Base-by-base conservation (phyloP, 2,329 filamentous ascomycete species). In the Ophiostoma montium region DNA sequence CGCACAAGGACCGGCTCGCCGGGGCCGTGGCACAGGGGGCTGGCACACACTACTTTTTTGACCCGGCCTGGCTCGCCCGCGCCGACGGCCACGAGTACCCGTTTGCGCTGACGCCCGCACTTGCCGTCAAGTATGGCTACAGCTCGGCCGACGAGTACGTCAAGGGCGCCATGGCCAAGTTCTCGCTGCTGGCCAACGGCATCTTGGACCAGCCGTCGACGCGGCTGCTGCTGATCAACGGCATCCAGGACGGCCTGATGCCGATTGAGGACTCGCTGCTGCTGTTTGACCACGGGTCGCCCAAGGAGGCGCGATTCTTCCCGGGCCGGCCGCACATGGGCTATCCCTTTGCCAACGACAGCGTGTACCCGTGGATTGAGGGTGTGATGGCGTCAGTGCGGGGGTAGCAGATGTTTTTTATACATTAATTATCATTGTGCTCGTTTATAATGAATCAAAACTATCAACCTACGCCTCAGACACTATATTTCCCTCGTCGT, bases 21-120 rank as follows among this genome's bases (percentile, higher is more conserved):
- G 81, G 80, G 0, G 63, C 63, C 19, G 68, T 84, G 18, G 80
- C 77, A 13, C 78, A 83, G 62, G 79, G 79, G 0, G 78, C 78
- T 0, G 78, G 78, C 1, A 70, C 69, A 12, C 79, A 84, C 61
- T 69, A 77, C 57, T 81, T 81, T 59, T 76, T 80, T 58, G 70
- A 69, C 8, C 59, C 62, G 2, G 72, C 71, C 32, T 83, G 80
- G 80, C 61, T 84, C 35, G 69, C 72, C 47, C 71, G 67, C 55
- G 77, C 75, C 0, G 77, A 83, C 54, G 72, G 76, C 18, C 78
- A 83, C 55, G 80, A 84, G 63, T 84, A 82, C 59, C 78, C 78
- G 2, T 82, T 81, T 56, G 56, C 63, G 66, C 61, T 79, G 49
- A 69, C 68, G 18, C 70, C 73, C 1, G 71, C 74, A 9, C 69